A percentile compares a stretch with the other conserved stretches of the same genome.
Conservation (phyloP, 2,329 filamentous ascomycete genomes). For the Neonectria ditissima region DNA sequence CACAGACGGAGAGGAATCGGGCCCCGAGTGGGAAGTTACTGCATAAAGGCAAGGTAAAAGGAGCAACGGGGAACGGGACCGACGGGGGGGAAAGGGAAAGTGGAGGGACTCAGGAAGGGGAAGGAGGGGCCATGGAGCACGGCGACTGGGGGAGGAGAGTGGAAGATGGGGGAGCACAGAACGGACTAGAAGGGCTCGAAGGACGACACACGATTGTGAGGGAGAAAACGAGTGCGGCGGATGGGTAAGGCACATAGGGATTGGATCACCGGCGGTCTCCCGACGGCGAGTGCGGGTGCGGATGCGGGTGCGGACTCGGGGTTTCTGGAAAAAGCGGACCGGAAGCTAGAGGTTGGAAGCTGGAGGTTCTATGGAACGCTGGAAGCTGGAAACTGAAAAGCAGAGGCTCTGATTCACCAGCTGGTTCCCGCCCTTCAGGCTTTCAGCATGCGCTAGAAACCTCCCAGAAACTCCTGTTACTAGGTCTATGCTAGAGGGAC, state of each 20-base stretch:
- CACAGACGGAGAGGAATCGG: not conserved
- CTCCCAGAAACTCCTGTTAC: not conserved
- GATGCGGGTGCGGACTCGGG: constrained; percentile 15
- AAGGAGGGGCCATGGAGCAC: constrained; percentile 4
- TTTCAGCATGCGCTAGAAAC: not conserved
- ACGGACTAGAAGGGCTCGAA: constrained; percentile 3
- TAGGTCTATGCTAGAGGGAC: not conserved
- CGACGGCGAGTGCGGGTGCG: too few species aligned
- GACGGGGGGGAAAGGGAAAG: constrained; percentile 18
- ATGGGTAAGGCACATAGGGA: too few species aligned
- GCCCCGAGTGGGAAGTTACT: not conserved
- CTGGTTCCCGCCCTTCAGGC: constrained; percentile 6
- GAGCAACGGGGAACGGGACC: constrained; percentile 23
- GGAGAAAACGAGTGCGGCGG: not conserved
- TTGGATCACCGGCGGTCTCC: too few species aligned
- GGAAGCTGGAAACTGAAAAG: constrained; percentile 24
- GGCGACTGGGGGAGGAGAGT: constrained; percentile 13
- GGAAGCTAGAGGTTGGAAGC: constrained; percentile 4
- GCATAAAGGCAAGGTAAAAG: constrained; percentile 4
- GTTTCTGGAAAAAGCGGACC: constrained; percentile 45
- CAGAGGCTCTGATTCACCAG: not conserved
- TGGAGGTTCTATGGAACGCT: too few species aligned
- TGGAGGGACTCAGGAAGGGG: constrained; percentile 3
- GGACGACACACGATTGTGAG: constrained; percentile 7
- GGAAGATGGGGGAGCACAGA: constrained; percentile 15